phyloP scores from a whole-genome alignment of 345 rosid species.

The Pistacia atlantica region DNA sequence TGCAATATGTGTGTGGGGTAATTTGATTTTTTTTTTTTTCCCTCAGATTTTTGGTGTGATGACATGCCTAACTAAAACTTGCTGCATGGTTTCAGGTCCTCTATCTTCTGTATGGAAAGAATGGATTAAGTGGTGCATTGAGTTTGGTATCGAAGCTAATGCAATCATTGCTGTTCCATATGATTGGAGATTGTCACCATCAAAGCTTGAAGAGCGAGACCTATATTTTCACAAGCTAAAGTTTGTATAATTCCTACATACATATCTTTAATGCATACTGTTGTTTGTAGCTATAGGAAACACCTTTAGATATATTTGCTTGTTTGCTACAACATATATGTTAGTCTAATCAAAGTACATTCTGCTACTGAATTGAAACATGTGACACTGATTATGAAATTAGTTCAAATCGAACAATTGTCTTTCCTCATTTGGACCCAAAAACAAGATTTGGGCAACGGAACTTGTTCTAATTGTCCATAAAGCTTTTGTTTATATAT shows the following conservation, averaged over 20 bases:
- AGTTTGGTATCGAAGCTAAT: slow-evolving; percentile 94
- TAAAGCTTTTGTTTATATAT: neutral
- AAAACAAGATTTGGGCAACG: slow-evolving; percentile 1
- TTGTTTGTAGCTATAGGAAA: neutral
- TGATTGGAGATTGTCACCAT: slow-evolving; percentile 96
- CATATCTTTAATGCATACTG: neutral
- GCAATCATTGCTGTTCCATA: slow-evolving; percentile 94
- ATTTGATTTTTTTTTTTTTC: no score
- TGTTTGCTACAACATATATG: neutral
- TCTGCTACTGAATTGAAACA: neutral
- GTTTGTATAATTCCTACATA: slow-evolving; percentile 45
- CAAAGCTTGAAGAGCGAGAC: slow-evolving; percentile 95
- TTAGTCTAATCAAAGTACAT: neutral
- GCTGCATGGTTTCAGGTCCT: slow-evolving; percentile 62
- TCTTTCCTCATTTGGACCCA: neutral
- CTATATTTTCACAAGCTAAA: slow-evolving; percentile 97
- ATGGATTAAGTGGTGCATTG: slow-evolving; percentile 98
- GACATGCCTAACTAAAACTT: neutral
- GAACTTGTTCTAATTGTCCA: neutral
- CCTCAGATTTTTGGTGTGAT: slow-evolving; percentile 10
- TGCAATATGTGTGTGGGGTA: neutral
- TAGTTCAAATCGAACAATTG: neutral
- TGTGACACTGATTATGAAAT: neutral
- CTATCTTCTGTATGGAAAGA: slow-evolving; percentile 99
- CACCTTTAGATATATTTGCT: slow-evolving; percentile 5